A percentile compares a stretch with the other conserved stretches of the same genome.
phyloP scores from a whole-genome alignment of 768 basidiomycete species.

The Mycena leptocephala region DNA sequence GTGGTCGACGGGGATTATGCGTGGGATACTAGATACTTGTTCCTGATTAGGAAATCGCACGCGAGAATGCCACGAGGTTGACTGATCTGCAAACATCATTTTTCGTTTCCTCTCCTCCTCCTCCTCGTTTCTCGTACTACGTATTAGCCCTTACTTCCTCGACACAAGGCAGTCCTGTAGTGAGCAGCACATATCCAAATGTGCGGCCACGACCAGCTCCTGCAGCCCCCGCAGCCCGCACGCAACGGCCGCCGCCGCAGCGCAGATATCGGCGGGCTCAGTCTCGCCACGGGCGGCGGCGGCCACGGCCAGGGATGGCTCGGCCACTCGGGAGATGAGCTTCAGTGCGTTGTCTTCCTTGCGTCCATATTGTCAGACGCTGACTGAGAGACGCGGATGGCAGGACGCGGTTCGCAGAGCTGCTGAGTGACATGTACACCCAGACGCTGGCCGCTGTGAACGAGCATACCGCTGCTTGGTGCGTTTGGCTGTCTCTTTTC shows the following conservation, averaged over 20 bases:
- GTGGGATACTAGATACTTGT: too few species aligned
- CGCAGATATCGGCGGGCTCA: slow-evolving; percentile 92
- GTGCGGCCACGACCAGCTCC: slow-evolving; percentile 36
- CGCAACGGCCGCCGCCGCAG: slow-evolving; percentile 71
- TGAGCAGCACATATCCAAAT: too few species aligned
- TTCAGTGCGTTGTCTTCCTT: slow-evolving; percentile 60
- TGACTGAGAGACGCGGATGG: slow-evolving; percentile 30
- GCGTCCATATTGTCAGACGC: background rate
- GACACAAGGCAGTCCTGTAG: too few species aligned
- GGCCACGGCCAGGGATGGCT: slow-evolving; percentile 48
- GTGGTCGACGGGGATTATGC: too few species aligned
- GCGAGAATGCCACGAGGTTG: too few species aligned
- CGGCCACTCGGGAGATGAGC: slow-evolving; percentile 55
- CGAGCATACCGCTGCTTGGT: slow-evolving; percentile 64
- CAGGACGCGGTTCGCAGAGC: slow-evolving; percentile 82
- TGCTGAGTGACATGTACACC: slow-evolving; percentile 88
- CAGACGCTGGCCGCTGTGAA: slow-evolving; percentile 84
- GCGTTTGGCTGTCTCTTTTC: slow-evolving; percentile 42
- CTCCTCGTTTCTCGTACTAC: too few species aligned
- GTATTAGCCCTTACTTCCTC: too few species aligned
- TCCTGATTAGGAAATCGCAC: too few species aligned
- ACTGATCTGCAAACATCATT: too few species aligned
- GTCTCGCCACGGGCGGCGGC: slow-evolving; percentile 80
- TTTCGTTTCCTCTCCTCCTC: too few species aligned
- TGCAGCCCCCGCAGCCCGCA: slow-evolving; percentile 3